Evolutionary conservation across 345 rosid species (phyloP), one percentile per base, ranked within the genome.

Genomic region (Triadica sebifera): DNA sequence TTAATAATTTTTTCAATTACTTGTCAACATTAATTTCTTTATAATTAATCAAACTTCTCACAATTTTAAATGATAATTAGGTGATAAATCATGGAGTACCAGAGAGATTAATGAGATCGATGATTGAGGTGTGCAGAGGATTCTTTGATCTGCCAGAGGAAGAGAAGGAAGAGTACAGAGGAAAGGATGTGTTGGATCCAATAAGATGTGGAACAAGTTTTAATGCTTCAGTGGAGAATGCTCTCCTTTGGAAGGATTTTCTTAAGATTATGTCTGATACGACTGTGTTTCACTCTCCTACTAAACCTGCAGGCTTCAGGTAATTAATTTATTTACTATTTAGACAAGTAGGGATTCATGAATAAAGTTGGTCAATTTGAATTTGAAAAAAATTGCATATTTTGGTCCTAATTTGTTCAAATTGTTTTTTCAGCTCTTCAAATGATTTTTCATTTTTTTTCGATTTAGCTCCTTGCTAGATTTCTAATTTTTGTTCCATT

Each of bases 151-250:
- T 85, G 45, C 1, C 62, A 4, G 89, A 87, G 66, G 89, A 84
- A 57, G 89, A 87, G 82, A 89, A 85, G 81, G 71, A 52, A 19
- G 81, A 81, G 63, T 83, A 50, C 34, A 62, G 50, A 69, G 87
- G 79, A 24, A 87, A 89, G 74, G 69, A 81, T 72, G 87, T 85
- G 3, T 55, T 83, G 82, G 93, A 87, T 20, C 85, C 90, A 0
- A 82, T 87, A 47, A 80, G 88, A 70, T 83, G 62, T 64, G 93
- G 90, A 1, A 87, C 89, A 11, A 89, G 90, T 72, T 87, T 87
- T 74, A 89, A 87, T 65, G 12, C 80, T 55, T 72, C 83, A n/a
- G 84, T 73, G 60, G 93, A 87, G 0, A 69, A 84, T 24, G 76
- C 76, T 9, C 75, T 83, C 8, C 85, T 49, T 66, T 89, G 91